Evolutionary conservation across 495 filamentous ascomycete genomes (phyloP).

Genomic region (Aspergillus panamensis): DNA sequence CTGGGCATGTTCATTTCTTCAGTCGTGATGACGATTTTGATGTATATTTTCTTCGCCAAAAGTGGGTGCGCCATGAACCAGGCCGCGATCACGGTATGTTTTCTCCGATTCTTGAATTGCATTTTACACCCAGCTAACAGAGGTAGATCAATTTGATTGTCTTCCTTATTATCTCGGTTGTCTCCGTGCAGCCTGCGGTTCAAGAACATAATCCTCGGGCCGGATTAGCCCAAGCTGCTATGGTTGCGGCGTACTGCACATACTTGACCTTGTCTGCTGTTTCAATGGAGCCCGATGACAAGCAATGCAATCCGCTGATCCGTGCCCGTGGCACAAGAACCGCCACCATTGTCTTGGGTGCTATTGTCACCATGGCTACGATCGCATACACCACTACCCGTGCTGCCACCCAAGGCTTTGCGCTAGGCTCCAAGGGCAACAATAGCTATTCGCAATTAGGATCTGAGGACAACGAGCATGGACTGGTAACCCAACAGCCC

Average conservation of each 20-base stretch:
- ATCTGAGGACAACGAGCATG: constrained; percentile 73
- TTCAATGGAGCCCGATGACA: constrained; percentile 96
- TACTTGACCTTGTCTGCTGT: constrained; percentile 98
- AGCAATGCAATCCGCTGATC: constrained; percentile 87
- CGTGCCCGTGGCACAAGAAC: constrained; percentile 87
- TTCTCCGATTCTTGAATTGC: background rate
- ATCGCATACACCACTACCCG: constrained; percentile 97
- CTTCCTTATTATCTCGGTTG: constrained; percentile 71
- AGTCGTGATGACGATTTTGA: constrained; percentile 88
- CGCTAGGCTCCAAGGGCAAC: constrained; percentile 65
- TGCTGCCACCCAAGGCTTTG: constrained; percentile 90
- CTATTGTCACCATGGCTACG: constrained; percentile 93
- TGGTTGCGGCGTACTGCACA: constrained; percentile 97
- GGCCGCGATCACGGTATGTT: constrained; percentile 58
- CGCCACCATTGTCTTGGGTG: constrained; percentile 83
- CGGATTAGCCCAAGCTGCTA: constrained; percentile 91
- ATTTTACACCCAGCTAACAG: constrained; percentile 19
- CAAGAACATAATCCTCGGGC: constrained; percentile 92
- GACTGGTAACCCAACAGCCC: constrained; percentile 86
- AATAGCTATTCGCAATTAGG: constrained; percentile 56
- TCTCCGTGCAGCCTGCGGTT: constrained; percentile 86
- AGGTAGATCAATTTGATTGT: constrained; percentile 75
- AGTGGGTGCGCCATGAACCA: constrained; percentile 93
- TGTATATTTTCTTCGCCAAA: constrained; percentile 94
- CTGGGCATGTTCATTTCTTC: constrained; percentile 90